A percentile compares a stretch with the other conserved stretches of the same genome.
phyloP scores from a whole-genome alignment of 2,329 filamentous ascomycete genomes.

The Esteya vermicola region DNA sequence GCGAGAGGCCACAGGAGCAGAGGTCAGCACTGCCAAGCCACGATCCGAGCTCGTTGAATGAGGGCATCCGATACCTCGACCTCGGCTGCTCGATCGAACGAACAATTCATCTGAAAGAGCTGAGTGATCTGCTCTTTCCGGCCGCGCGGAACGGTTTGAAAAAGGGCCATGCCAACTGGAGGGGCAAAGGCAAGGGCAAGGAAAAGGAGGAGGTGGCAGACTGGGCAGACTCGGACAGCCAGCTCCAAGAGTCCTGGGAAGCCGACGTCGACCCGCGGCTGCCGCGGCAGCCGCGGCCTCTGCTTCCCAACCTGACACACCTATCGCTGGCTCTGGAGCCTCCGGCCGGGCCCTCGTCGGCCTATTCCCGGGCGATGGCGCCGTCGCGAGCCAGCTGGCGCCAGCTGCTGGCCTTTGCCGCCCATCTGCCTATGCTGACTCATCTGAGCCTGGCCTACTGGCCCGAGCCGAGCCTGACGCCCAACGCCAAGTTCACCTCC shows the following conservation, averaged over 20 bases:
- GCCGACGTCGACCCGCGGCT: slow-evolving; percentile 13
- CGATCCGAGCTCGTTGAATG: slow-evolving; percentile 23
- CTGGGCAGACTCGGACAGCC: no score
- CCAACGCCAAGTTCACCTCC: slow-evolving; percentile 33
- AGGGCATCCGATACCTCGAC: slow-evolving; percentile 37
- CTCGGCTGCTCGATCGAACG: slow-evolving; percentile 36
- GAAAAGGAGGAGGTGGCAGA: no score
- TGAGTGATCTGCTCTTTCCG: slow-evolving; percentile 34
- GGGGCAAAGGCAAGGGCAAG: no score
- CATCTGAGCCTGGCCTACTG: slow-evolving; percentile 48
- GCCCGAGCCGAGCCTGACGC: slow-evolving; percentile 45
- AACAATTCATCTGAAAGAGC: slow-evolving; percentile 35
- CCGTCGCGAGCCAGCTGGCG: slow-evolving; percentile 31
- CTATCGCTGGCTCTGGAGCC: slow-evolving; percentile 42
- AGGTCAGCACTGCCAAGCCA: slow-evolving; percentile 7
- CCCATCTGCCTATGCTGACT: slow-evolving; percentile 38
- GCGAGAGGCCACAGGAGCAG: no score
- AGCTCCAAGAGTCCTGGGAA: slow-evolving; percentile 41
- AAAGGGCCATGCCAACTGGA: no score
- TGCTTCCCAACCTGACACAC: slow-evolving; percentile 45
- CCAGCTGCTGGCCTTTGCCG: slow-evolving; percentile 39
- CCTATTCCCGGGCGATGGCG: no score
- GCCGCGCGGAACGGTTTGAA: no score
- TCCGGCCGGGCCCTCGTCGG: slow-evolving; percentile 14
- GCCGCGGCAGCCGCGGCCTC: slow-evolving; percentile 19